Evolutionary conservation across 2,329 filamentous ascomycete genomes (phyloP).

Genomic region (Didymellaceae sp.): DNA sequence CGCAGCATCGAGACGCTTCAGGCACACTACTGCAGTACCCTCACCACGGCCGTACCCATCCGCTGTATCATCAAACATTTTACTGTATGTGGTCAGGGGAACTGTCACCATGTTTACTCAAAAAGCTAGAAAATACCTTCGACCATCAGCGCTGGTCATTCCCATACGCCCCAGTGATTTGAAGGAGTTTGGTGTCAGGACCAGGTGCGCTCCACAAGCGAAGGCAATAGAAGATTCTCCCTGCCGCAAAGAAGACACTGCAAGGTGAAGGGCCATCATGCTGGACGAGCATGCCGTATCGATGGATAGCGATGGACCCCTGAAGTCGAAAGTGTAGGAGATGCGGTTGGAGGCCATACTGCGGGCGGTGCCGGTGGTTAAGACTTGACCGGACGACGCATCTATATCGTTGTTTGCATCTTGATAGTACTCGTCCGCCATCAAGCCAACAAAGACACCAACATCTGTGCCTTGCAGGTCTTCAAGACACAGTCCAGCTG

Average conservation of each 20-base stretch:
- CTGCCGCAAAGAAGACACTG: constrained; percentile 10
- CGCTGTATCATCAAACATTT: constrained; percentile 47
- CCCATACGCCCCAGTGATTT: background rate
- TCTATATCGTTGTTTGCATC: constrained; percentile 1
- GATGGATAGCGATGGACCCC: constrained; percentile 45
- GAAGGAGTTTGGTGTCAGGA: constrained; percentile 5
- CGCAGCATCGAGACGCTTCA: constrained; percentile 64
- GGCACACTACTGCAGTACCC: constrained; percentile 49
- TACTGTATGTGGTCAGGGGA: background rate
- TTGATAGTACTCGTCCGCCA: constrained; percentile 15
- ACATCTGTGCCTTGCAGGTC: constrained; percentile 15
- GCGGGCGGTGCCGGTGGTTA: constrained; percentile 26
- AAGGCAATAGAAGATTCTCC: constrained; percentile 15
- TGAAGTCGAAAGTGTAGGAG: constrained; percentile 45
- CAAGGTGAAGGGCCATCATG: constrained; percentile 36
- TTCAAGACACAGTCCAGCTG: constrained; percentile 9
- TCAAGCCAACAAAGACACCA: constrained; percentile 13
- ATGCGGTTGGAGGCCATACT: constrained; percentile 45
- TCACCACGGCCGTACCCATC: constrained; percentile 67
- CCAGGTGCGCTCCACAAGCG: constrained; percentile 8
- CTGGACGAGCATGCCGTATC: constrained; percentile 48
- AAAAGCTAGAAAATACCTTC: background rate
- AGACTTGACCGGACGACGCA: background rate
- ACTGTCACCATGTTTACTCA: too few species aligned
- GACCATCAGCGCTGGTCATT: constrained; percentile 1